These are phyloP conservation scores for Tetrahymena thermophila DNA, from an alignment of 73 alveolate genomes.

Conservation along the genomic window DNA sequence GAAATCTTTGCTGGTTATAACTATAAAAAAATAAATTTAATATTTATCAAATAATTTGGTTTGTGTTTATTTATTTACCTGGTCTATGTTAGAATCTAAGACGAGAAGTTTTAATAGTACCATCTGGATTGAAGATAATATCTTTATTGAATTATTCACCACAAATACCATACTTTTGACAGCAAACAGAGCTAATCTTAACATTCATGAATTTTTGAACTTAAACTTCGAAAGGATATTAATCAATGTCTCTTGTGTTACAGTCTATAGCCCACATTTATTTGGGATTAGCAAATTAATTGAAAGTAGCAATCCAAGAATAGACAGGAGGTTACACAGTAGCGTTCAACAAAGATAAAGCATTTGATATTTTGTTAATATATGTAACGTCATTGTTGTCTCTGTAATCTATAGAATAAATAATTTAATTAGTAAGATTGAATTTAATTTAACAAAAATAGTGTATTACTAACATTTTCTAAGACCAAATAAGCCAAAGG, in stretches of 20 bases:
- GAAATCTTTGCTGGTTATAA: background rate
- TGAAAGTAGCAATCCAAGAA: slow-evolving; percentile 87
- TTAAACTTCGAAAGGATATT: slow-evolving; percentile 67
- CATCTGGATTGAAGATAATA: slow-evolving; percentile 69
- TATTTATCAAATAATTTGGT: background rate
- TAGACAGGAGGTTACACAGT: slow-evolving; percentile 87
- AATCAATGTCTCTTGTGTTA: slow-evolving; percentile 59
- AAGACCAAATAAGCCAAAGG: slow-evolving; percentile 90
- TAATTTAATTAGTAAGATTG: background rate
- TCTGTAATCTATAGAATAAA: slow-evolving; percentile 57
- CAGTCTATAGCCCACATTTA: slow-evolving; percentile 71
- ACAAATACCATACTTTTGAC: slow-evolving; percentile 85
- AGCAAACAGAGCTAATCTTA: slow-evolving; percentile 69
- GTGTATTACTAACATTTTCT: slow-evolving; percentile 20
- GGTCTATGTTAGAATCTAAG: slow-evolving; percentile 87
- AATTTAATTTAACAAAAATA: background rate
- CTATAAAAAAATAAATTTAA: background rate
- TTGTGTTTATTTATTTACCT: slow-evolving; percentile 51
- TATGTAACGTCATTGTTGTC: slow-evolving; percentile 48
- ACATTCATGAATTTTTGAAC: slow-evolving; percentile 73
- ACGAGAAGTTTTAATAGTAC: slow-evolving; percentile 75
- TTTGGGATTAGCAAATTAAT: slow-evolving; percentile 47
- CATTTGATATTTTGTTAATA: slow-evolving; percentile 68
- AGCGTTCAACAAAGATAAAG: slow-evolving; percentile 63
- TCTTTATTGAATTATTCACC: slow-evolving; percentile 85